Percentiles rank a stretch among this genome's conserved stretches.
phyloP scores from a whole-genome alignment of 1,284 basidiomycete genomes.

The Melampsora larici-populina region DNA sequence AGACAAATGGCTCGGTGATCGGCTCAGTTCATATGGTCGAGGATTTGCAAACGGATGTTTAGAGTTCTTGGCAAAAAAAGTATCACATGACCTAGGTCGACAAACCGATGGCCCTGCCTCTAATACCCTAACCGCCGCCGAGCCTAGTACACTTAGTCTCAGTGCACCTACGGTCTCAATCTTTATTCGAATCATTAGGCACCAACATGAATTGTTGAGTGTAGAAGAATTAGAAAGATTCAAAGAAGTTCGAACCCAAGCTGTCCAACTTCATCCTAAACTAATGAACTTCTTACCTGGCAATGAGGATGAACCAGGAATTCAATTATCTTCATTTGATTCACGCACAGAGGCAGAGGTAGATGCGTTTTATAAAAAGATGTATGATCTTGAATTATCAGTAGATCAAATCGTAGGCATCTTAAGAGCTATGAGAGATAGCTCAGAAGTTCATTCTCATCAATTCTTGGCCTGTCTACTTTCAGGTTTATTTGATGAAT shows the following conservation, averaged over 20 bases:
- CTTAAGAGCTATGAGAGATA: constrained; percentile 79
- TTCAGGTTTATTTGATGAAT: constrained; percentile 99
- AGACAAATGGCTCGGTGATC: constrained; percentile 91
- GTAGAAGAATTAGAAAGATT: constrained; percentile 78
- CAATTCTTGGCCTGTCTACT: constrained; percentile 98
- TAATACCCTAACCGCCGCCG: constrained; percentile 50
- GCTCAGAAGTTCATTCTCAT: constrained; percentile 77
- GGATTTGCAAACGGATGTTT: constrained; percentile 85
- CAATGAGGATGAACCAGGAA: constrained; percentile 81
- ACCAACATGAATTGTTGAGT: constrained; percentile 57
- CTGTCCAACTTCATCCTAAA: constrained; percentile 91
- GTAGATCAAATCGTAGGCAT: constrained; percentile 90
- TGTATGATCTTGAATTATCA: constrained; percentile 87
- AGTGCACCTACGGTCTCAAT: constrained; percentile 84
- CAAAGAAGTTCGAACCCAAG: constrained; percentile 86
- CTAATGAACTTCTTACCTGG: constrained; percentile 92
- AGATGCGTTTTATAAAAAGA: constrained; percentile 92
- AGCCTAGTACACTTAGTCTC: constrained; percentile 74
- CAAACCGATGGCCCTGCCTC: constrained; percentile 66
- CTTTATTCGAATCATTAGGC: constrained; percentile 79
- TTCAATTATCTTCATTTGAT: constrained; percentile 81
- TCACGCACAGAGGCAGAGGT: constrained; percentile 88
- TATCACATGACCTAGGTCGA: constrained; percentile 75
- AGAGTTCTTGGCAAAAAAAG: constrained; percentile 82
- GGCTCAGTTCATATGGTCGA: constrained; percentile 69